Base-by-base conservation (phyloP, 305 asterid species). In the Fraxinus greggii region DNA sequence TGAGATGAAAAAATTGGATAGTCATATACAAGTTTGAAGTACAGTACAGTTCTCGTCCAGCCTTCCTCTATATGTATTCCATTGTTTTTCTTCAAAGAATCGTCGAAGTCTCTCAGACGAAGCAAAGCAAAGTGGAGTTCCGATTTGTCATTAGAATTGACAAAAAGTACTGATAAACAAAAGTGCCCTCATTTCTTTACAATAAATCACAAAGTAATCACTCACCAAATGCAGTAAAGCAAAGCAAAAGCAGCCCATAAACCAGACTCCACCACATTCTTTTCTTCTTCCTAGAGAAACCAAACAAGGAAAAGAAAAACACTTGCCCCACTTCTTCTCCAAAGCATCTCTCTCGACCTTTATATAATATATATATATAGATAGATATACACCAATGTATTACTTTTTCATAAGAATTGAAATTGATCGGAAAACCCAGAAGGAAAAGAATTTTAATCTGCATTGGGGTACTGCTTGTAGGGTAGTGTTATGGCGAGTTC, bases 401-500 rank as follows among this genome's bases (percentile, higher is more conserved):
- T 79, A 23, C 84, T 79, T 85, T 87, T 86, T 81, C 85, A 88
- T 86, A 72, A 70, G 76, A 67, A 38, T 23, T 67, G 38, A 36
- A 56, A 45, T 40, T 80, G 35, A 8, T 78, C 76, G 79, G 81
- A 19, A 73, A 45, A 82, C 56, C 74, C 35, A 31, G 78, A 40
- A 67, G 69, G 65, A 65, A 65, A 80, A 78, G 81, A 84, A 75
- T 29, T 67, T 59, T 80, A 42, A 24, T 78, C 42, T 32, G 42
- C 59, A 63, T 79, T 29, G 80, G 81, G 63, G 84, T 19, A 38
- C 65, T 76, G 56, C 56, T 78, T 48, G 75, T 69, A 84, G 78
- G 26, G 72, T 79, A 35, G 67, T 76, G 29, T 31, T 29, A 93
- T 95, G 99, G 99, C 99, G 87, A 92, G 98, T 87, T 85, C 98